Evolutionary conservation across 805 yeast species (phyloP).

Genomic region (Hanseniaspora taiwanica): DNA sequence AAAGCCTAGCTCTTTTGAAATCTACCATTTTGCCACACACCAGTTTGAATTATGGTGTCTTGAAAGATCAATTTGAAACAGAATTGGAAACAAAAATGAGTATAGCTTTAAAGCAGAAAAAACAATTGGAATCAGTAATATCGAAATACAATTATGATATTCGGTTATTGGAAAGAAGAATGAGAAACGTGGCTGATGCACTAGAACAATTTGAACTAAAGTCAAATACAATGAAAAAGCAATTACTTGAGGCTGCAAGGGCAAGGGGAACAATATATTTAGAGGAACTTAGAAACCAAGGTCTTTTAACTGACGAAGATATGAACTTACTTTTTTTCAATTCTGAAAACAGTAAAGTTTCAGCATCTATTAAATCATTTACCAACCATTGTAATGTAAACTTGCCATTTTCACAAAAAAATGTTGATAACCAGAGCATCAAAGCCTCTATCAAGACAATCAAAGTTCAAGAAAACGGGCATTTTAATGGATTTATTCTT

Average conservation of each 20-base stretch:
- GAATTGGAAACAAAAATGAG: background rate
- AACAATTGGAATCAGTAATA: constrained; percentile 40
- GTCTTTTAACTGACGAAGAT: constrained; percentile 2
- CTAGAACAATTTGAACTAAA: constrained; percentile 30
- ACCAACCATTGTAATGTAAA: too few species aligned
- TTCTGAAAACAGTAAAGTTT: too few species aligned
- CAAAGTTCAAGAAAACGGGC: too few species aligned
- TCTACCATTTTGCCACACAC: background rate
- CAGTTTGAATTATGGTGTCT: background rate
- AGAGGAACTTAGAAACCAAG: constrained; percentile 1
- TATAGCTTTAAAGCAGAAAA: constrained; percentile 6
- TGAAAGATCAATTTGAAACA: background rate
- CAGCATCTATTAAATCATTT: too few species aligned
- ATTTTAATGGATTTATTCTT: too few species aligned
- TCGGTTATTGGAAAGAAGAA: constrained; percentile 41
- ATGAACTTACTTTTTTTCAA: constrained; percentile 1
- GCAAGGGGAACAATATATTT: constrained; percentile 3
- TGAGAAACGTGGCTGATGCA: constrained; percentile 56
- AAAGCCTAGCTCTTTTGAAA: background rate
- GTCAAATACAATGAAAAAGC: constrained; percentile 8
- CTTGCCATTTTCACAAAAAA: too few species aligned
- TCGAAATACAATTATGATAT: constrained; percentile 57
- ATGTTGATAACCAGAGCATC: too few species aligned
- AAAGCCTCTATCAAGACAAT: too few species aligned
- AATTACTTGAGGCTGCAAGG: background rate